Base-by-base conservation (phyloP, 2,329 filamentous ascomycete species). In the Venturiaceae sp. region DNA sequence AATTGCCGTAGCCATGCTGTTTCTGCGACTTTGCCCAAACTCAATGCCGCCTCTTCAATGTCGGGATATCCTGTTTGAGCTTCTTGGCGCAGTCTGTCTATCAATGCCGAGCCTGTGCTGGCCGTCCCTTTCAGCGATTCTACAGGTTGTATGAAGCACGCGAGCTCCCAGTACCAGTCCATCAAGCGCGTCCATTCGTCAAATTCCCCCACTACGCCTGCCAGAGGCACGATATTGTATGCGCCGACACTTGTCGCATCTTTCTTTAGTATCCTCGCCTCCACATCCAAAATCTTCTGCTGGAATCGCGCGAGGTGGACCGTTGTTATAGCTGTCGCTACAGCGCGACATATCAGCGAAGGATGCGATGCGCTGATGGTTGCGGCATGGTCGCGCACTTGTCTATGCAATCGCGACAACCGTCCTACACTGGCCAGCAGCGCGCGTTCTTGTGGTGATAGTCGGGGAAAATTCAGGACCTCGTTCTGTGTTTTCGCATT, bases 161-260 rank as follows among this genome's bases (percentile, higher is more conserved):
- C 81, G 53, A 92, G 74, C 33, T 83, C 80, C 84, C 87, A 89
- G 21, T 96, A 79, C 90, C 92, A 97, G 66, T 92, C 86, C 77
- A 97, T 82, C 36, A 85, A 80, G 65, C 90, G 82, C 52, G 82
- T 87, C 92, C 92, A 97, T 46, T 83, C 86, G n/a, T 87, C 84
- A 66, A 97, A 96, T 67, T 94, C 87, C 5, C 81, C 82, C 30
- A 95, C 84, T 21, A 97, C 81, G 1, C 86, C 86, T 54, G 94
- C 95, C 64, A 99, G 74, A 2, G 94, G 92, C 23, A 97, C 92
- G 62, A 96, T 95, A 62, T 92, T 87, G 70, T 96, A 96, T 1
- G 89, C 92, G 44, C 92, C 92, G 1, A 97, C 92, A 60, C 89
- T 83, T 6, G 78, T 82, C 2, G 91, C 81, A 75, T 96, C 90